Conservation (phyloP, 2,329 filamentous ascomycete species). For the Colletotrichum tropicicola region DNA sequence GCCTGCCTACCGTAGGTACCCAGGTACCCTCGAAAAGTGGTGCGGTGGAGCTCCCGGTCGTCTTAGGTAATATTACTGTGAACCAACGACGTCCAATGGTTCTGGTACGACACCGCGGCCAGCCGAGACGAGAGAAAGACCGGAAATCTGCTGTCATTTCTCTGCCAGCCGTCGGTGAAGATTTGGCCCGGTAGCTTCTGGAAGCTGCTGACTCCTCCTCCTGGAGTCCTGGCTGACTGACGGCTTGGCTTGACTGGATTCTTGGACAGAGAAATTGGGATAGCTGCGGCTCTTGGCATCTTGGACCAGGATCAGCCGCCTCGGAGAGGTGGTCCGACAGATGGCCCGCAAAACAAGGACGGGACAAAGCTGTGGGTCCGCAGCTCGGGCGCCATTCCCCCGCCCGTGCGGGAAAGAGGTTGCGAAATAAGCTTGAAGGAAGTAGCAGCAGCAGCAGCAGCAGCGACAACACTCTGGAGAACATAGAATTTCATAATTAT, state of each 20-base stretch:
- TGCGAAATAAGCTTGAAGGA: not conserved
- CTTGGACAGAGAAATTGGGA: not conserved
- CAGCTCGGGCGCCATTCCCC: constrained; percentile 20
- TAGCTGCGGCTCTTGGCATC: not conserved
- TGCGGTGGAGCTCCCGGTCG: not conserved
- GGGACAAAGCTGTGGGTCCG: not conserved
- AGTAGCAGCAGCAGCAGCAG: not conserved
- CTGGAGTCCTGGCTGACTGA: too few relatives aligned
- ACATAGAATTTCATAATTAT: too few relatives aligned
- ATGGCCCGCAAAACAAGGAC: constrained; percentile 27
- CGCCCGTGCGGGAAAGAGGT: not conserved
- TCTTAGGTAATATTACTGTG: constrained; percentile 1
- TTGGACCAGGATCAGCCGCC: not conserved
- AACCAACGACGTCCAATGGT: not conserved
- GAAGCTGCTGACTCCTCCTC: not conserved
- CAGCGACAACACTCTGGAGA: not conserved
- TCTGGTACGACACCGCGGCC: not conserved
- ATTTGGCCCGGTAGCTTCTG: not conserved
- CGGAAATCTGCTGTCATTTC: not conserved
- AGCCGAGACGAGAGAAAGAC: not conserved
- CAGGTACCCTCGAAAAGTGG: not conserved
- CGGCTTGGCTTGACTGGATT: too few relatives aligned
- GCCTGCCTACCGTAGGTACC: not conserved
- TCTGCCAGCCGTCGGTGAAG: not conserved
- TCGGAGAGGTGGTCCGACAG: constrained; percentile 22